Evolutionary conservation across 495 filamentous ascomycete species (phyloP), one percentile per base, ranked within the genome.

Genomic region (Chaetomium cochliodes): DNA sequence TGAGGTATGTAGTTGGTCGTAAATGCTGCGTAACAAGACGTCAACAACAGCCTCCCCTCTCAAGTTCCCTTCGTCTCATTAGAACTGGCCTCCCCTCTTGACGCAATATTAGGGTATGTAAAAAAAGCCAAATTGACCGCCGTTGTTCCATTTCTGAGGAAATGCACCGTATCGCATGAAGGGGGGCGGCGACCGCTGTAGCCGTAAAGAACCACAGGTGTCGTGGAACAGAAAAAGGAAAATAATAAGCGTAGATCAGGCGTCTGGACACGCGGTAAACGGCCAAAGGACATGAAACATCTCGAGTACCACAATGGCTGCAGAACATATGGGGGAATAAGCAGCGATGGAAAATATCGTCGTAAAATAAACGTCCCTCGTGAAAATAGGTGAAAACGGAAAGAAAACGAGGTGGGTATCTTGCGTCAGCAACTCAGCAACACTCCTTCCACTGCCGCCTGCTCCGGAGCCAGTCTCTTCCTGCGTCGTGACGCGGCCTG

Each of bases 331-430:
- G 55, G 52, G 60, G 58, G 39, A 51, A 54, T 23, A 65, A 37
- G 53, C 47, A 62, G 33, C 44, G 30, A 60, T 56, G 42, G 18
- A 26, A 63, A 49, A 28, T 60, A 63, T 72, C 68, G 58, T 68
- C 63, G 58, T 62, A 65, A 66, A 68, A 67, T 62, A 60, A 68
- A 22, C 58, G 65, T 65, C 67, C 42, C 53, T 63, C 61, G 52
- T 63, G 49, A 67, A 50, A 33, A 20, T 28, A 41, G 20, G 37
- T 42, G 39, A 26, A 63, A 37, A 55, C 25, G 46, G 37, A 64
- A 58, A 41, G 60, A 55, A 70, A 70, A 60, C 51, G 64, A 68
- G 69, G 63, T 61, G 72, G 73, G 73, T 75, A 75, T 75, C 73
- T 72, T 74, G 66, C 64, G 65, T 73, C 60, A 64, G 53, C 65